A percentile compares a stretch with the other conserved stretches of the same genome.
Conservation (phyloP, 2,329 filamentous ascomycete species). For the Colletotrichum camelliae region DNA sequence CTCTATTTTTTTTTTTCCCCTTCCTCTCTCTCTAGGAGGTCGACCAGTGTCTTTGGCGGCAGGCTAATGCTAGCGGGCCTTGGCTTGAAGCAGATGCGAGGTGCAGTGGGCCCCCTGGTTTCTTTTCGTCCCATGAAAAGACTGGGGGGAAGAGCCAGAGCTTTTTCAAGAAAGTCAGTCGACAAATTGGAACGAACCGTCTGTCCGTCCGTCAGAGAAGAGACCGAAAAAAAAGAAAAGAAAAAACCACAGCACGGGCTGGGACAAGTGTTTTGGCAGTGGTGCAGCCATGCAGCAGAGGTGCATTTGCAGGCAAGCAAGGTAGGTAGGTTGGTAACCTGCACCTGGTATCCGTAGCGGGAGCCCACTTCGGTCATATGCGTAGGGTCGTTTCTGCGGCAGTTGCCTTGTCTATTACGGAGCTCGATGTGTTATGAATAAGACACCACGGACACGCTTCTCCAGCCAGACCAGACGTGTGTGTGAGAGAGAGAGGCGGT, state of each 20-base stretch:
- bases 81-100: background rate
- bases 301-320: background rate
- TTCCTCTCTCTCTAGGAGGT: background rate
- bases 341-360: background rate
- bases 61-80: background rate
- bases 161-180: background rate
- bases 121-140: background rate
- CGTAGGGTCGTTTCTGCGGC: background rate
- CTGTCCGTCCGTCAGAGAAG: background rate
- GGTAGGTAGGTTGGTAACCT: background rate
- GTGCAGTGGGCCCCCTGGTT: background rate
- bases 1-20: background rate
- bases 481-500: background rate
- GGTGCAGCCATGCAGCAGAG: background rate
- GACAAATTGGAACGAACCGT: background rate
- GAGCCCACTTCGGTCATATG: slow-evolving; percentile 6
- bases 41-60: background rate
- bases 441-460: background rate
- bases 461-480: background rate
- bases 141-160: background rate
- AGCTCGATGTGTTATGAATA: background rate
- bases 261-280: background rate
- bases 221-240: background rate
- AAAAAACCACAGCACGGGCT: background rate
- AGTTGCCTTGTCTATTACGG: background rate